Conservation (phyloP, 305 asterid genomes). For the Fraxinus nigra region DNA sequence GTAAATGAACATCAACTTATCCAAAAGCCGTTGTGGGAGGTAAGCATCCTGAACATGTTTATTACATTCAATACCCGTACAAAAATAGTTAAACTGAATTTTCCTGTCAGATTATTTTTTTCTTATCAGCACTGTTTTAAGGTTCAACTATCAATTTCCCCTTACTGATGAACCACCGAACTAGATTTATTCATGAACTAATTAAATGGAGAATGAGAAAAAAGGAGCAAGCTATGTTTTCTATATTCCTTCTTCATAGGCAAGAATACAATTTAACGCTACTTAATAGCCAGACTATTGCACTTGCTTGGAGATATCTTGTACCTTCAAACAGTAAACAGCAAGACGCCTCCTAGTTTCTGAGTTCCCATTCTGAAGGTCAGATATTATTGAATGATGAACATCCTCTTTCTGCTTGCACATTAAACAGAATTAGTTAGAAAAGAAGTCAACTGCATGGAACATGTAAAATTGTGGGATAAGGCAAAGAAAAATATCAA, state of each 20-base stretch:
- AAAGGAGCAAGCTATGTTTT: background rate
- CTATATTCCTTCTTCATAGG: background rate
- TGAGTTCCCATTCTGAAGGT: constrained; percentile 94
- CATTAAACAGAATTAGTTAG: constrained; percentile 15
- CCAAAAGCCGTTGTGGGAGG: constrained; percentile 98
- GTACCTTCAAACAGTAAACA: constrained; percentile 93
- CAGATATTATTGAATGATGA: constrained; percentile 97
- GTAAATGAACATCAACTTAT: constrained; percentile 89
- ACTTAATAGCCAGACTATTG: background rate
- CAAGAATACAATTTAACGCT: background rate
- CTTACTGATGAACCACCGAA: constrained; percentile 5
- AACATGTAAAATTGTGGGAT: constrained; percentile 9
- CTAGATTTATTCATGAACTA: background rate
- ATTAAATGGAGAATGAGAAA: background rate
- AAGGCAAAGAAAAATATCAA: background rate
- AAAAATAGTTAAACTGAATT: constrained; percentile 13
- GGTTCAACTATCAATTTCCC: background rate
- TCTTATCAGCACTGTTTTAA: background rate
- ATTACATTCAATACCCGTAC: constrained; percentile 24
- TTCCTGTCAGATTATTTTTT: background rate
- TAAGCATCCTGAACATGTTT: constrained; percentile 78
- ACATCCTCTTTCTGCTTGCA: constrained; percentile 94
- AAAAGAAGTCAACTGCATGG: constrained; percentile 10
- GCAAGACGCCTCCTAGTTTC: constrained; percentile 98
- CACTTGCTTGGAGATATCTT: constrained; percentile 7